A percentile compares a stretch with the other conserved stretches of the same genome.
phyloP scores from a whole-genome alignment of 345 rosid species.

The Turnera subulata region DNA sequence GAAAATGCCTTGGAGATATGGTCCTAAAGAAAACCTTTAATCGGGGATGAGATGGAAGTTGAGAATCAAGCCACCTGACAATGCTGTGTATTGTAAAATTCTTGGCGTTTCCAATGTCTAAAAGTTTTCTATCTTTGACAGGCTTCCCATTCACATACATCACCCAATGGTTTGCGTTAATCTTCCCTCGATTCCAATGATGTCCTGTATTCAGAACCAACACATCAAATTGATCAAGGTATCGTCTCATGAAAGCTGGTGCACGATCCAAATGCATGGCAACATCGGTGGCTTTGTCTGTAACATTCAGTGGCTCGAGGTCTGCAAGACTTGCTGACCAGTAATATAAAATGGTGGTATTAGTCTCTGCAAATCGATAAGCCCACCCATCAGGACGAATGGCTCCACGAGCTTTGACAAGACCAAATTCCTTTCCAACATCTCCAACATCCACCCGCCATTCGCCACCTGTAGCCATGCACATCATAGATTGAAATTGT shows the following conservation, averaged over 20 bases:
- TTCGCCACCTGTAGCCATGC: slow-evolving; percentile 48
- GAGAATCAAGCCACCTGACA: slow-evolving; percentile 43
- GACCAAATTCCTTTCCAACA: slow-evolving; percentile 45
- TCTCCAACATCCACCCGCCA: slow-evolving; percentile 40
- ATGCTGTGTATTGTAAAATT: slow-evolving; percentile 41
- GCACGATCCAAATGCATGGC: slow-evolving; percentile 61
- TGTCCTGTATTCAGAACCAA: slow-evolving; percentile 50
- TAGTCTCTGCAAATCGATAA: slow-evolving; percentile 44
- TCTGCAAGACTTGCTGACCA: slow-evolving; percentile 57
- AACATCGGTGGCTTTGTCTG: slow-evolving; percentile 23
- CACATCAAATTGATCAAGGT: slow-evolving; percentile 32
- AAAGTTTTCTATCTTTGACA: slow-evolving; percentile 22
- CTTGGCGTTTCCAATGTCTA: slow-evolving; percentile 32
- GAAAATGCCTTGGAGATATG: slow-evolving; percentile 44
- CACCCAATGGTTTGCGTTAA: slow-evolving; percentile 39
- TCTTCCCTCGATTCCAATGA: slow-evolving; percentile 50
- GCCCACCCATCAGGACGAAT: slow-evolving; percentile 54
- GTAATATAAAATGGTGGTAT: slow-evolving; percentile 52
- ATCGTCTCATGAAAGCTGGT: slow-evolving; percentile 37
- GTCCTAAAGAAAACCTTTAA: slow-evolving; percentile 43
- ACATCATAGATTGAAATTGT: slow-evolving; percentile 62
- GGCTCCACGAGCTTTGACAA: slow-evolving; percentile 31
- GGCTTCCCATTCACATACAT: slow-evolving; percentile 44
- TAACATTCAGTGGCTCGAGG: slow-evolving; percentile 34
- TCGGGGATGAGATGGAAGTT: slow-evolving; percentile 31